Percentiles rank a stretch among this genome's conserved stretches.
phyloP scores from a whole-genome alignment of 352 stramenopile species.

The Elongisporangium senticosum region DNA sequence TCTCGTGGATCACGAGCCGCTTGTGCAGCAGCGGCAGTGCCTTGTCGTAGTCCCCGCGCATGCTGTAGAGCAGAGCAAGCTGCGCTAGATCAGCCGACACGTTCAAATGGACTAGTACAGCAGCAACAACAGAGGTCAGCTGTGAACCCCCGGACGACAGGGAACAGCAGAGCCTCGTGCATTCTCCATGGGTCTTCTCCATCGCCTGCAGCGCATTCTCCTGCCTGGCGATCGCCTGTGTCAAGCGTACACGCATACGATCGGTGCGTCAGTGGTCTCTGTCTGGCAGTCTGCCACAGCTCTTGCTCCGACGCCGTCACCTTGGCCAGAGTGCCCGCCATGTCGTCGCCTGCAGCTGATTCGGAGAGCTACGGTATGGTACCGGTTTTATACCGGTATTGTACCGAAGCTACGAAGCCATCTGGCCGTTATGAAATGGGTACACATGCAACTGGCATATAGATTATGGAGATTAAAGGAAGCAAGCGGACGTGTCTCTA shows the following conservation, averaged over 20 bases:
- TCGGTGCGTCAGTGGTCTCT: not conserved
- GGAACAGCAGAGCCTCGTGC: constrained; percentile 15
- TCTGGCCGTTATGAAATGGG: not conserved
- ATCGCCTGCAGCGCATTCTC: constrained; percentile 35
- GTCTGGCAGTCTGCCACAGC: not conserved
- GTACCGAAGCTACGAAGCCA: not conserved
- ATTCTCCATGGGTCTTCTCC: constrained; percentile 43
- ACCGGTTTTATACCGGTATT: not conserved
- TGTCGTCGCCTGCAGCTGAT: not conserved
- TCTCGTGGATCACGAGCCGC: constrained; percentile 80
- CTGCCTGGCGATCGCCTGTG: constrained; percentile 44
- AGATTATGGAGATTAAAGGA: not conserved
- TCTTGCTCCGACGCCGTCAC: not conserved
- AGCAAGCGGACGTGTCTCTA: not conserved
- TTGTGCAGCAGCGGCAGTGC: constrained; percentile 64
- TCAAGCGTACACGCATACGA: not conserved
- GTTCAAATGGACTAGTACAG: constrained; percentile 30
- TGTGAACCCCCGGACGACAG: not conserved
- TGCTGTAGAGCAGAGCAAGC: constrained; percentile 60
- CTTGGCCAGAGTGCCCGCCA: not conserved
- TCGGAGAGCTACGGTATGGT: not conserved
- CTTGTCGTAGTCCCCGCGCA: constrained; percentile 60
- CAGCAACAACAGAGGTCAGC: not conserved
- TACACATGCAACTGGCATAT: not conserved
- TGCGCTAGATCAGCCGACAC: constrained; percentile 67